Evolutionary conservation across 495 filamentous ascomycete genomes (phyloP).

Genomic region (Alectoria sarmentosa): DNA sequence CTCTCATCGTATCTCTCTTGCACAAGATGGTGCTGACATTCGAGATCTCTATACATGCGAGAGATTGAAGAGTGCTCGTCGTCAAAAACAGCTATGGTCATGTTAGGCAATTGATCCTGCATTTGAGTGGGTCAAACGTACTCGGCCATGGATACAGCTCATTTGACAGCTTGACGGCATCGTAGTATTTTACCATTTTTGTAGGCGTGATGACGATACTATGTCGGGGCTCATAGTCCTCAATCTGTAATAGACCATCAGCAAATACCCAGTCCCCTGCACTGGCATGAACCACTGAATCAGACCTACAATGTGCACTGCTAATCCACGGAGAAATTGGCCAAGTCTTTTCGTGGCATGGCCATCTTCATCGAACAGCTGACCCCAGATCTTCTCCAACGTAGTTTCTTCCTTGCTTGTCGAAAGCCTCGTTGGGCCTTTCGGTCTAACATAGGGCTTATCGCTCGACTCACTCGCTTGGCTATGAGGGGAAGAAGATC

Average conservation of each 20-base stretch:
- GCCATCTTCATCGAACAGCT: conserved; percentile 62
- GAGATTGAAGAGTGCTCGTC: conserved; percentile 53
- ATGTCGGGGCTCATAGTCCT: conserved; percentile 64
- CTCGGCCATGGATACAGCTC: conserved; percentile 65
- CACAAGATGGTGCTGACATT: conserved; percentile 75
- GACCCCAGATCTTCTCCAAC: conserved; percentile 67
- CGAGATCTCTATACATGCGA: conserved; percentile 66
- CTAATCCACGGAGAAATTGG: conserved; percentile 69
- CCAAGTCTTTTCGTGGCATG: conserved; percentile 60
- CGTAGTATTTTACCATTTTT: conserved; percentile 77
- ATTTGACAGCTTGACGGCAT: conserved; percentile 49
- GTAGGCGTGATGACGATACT: conserved; percentile 73
- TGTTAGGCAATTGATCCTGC: neutral
- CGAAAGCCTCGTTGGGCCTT: conserved; percentile 36
- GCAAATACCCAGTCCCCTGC: conserved; percentile 9
- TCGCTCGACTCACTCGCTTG: conserved; percentile 32
- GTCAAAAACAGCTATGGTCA: conserved; percentile 42
- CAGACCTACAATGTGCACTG: conserved; percentile 63
- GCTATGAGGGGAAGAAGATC: conserved; percentile 28
- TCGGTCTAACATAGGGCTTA: conserved; percentile 36
- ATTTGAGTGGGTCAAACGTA: conserved; percentile 21
- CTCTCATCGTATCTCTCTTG: conserved; percentile 51
- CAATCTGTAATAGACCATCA: conserved; percentile 49
- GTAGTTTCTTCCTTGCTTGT: conserved; percentile 51
- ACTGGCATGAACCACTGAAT: neutral